Conservation (phyloP, 257 asterid genomes). For the Solanum pinnatisectum region DNA sequence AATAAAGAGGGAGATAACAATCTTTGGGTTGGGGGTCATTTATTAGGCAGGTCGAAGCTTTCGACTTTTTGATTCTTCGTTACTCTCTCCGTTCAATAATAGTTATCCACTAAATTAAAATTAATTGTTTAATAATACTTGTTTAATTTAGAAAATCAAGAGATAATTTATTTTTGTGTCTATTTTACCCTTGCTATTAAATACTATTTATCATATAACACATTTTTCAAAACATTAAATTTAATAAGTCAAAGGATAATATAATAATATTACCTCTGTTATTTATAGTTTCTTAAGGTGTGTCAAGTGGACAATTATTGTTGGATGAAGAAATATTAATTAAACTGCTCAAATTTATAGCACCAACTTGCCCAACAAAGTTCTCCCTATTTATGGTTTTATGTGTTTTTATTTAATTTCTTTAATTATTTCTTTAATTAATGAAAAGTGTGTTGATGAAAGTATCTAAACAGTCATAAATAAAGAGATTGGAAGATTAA, state of each 20-base stretch:
- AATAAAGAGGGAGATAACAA: neutral
- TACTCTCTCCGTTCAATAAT: neutral
- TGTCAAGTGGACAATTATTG: too few species aligned
- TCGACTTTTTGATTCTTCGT: neutral
- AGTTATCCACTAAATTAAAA: too few species aligned
- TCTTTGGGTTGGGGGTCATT: neutral
- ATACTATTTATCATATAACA: too few species aligned
- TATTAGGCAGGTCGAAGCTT: neutral
- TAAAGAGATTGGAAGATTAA: neutral
- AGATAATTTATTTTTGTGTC: too few species aligned
- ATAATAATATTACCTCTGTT: too few species aligned
- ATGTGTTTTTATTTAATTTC: neutral
- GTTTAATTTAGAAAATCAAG: too few species aligned
- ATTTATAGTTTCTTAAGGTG: too few species aligned
- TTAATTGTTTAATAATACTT: too few species aligned
- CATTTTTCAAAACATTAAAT: too few species aligned
- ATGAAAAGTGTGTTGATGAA: neutral
- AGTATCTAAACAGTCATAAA: neutral
- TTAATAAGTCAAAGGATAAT: too few species aligned
- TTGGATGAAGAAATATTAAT: too few species aligned
- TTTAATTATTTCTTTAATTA: neutral
- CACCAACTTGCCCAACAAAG: neutral
- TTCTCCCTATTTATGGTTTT: neutral
- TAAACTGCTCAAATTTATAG: neutral
- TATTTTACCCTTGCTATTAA: too few species aligned